Evolutionary conservation across 768 basidiomycete genomes (phyloP).

Genomic region (Mycena epipterygia): DNA sequence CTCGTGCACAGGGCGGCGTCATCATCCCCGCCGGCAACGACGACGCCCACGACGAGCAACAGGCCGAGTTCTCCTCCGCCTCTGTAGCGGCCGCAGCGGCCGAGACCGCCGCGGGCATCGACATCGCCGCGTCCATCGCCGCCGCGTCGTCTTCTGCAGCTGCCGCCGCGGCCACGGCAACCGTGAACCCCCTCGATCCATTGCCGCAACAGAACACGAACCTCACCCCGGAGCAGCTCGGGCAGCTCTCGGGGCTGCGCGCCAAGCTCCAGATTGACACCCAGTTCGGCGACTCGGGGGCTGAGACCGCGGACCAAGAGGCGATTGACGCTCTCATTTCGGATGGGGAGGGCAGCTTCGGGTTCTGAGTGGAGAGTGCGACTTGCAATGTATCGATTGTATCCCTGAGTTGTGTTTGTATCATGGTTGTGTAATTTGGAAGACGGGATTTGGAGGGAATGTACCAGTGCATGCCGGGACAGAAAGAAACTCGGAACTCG

Average conservation of each 20-base stretch:
- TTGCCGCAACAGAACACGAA: not conserved
- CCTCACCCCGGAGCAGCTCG: not conserved
- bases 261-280: slow-evolving; percentile 1
- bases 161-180: not conserved
- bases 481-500: too few species aligned
- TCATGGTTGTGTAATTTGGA: not conserved
- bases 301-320: not conserved
- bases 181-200: not conserved
- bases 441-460: slow-evolving; percentile 1
- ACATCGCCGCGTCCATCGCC: slow-evolving; percentile 5
- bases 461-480: too few species aligned
- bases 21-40: not conserved
- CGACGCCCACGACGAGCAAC: not conserved
- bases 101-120: not conserved
- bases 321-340: not conserved
- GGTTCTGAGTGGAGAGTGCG: too few species aligned
- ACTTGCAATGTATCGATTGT: too few species aligned
- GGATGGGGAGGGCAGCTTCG: too few species aligned
- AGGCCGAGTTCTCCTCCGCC: not conserved
- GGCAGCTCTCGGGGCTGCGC: not conserved
- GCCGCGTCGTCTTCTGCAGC: not conserved
- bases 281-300: not conserved
- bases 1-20: too few species aligned
- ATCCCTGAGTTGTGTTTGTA: not conserved
- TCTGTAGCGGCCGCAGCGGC: not conserved